Evolutionary conservation across 306 rosid species (phyloP), one percentile per base, ranked within the genome.

Genomic region (Casuarina equisetifolia): DNA sequence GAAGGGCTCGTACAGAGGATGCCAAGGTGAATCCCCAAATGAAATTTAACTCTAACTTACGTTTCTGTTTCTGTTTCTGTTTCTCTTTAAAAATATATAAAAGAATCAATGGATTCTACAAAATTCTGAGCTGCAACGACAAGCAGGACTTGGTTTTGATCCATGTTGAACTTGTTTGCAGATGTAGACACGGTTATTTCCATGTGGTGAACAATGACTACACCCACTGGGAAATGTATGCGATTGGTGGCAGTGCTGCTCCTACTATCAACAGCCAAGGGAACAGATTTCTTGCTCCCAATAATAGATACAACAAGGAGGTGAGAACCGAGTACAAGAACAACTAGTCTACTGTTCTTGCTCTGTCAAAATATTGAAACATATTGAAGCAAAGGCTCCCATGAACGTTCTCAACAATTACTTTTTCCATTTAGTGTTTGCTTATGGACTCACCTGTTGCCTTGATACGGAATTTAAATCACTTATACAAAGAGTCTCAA

Each of bases 201-300:
- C 99, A 95, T 85, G 99, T 95, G 84, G 99, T 92, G 82, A 95
- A 95, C 82, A 95, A 92, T 81, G 99, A 95, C 79, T 95, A 95
- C 16, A 88, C 93, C 1, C 97, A 91, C 44, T 95, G 98, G 98
- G 15, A 19, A 74, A 95, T 87, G 97, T 95, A 95, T 72, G 97
- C 98, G 8, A 88, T 95, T 78, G 98, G 98, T 0, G 98, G 98
- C 3, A 92, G 97, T 89, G 95, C 97, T 46, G 39, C 82, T 61
- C 98, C 98, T 42, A 95, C 98, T 0, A 95, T 95, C 46, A 90
- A 92, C 42, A 95, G 98, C 77, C 98, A 95, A 81, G 98, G 98
- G 39, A 95, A 95, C 54, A 88, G 97, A 75, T 95, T 91, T 82
- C 85, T 89, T 74, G 98, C 97, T 77, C 91, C 97, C 2, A 77